phyloP scores from a whole-genome alignment of 306 rosid genomes.

The Trichosanthes cucumerina region DNA sequence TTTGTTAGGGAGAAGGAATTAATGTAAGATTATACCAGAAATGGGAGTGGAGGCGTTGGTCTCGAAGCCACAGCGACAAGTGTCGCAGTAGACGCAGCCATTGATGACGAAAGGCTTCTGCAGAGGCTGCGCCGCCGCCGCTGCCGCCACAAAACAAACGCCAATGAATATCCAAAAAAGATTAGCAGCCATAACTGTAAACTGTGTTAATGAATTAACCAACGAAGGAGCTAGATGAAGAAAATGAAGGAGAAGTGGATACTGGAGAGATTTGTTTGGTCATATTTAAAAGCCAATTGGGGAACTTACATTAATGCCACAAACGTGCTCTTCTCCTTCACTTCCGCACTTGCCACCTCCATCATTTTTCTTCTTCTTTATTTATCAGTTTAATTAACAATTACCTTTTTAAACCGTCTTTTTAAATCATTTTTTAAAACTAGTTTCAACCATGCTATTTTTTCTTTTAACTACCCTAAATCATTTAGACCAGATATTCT shows the following conservation, averaged over 20 bases:
- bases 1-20: neutral
- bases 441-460: too few relatives aligned
- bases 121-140: neutral
- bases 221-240: neutral
- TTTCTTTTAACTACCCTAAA: too few relatives aligned
- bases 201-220: neutral
- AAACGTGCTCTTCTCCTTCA: neutral
- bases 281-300: neutral
- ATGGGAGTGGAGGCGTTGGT: constrained; percentile 44
- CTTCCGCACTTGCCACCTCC: neutral
- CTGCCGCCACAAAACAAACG: constrained; percentile 15
- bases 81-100: constrained; percentile 69
- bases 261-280: neutral
- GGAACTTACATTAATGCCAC: neutral
- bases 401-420: too few relatives aligned
- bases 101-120: constrained; percentile 21
- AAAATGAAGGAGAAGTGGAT: neutral
- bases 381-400: too few relatives aligned
- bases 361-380: too few relatives aligned
- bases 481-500: too few relatives aligned
- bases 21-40: constrained; percentile 4
- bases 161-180: neutral
- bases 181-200: neutral
- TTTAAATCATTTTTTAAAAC: too few relatives aligned
- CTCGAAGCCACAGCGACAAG: constrained; percentile 73